Percentiles rank a stretch among this genome's conserved stretches.
Conservation (phyloP, 345 rosid species). For the Odontarrhena argentea region DNA sequence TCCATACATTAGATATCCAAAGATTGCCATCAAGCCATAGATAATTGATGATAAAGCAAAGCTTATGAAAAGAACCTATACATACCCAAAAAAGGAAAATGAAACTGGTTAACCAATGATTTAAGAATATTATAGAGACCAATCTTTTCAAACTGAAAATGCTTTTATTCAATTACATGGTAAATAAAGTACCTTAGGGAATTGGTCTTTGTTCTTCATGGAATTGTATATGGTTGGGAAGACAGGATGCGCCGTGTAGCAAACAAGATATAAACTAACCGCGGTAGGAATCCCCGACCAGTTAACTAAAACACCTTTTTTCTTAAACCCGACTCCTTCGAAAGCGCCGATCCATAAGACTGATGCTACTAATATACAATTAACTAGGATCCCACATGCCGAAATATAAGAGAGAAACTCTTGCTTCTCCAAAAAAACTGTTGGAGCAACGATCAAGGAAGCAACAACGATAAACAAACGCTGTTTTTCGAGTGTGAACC, state of each 20-base stretch:
- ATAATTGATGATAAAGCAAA: constrained; percentile 14
- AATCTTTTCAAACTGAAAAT: not conserved
- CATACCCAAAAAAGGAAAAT: not conserved
- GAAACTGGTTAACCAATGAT: not conserved
- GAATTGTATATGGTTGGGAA: constrained; percentile 74
- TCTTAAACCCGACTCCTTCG: constrained; percentile 11
- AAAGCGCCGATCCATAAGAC: constrained; percentile 8
- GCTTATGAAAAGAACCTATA: constrained; percentile 11
- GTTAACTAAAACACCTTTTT: constrained; percentile 4
- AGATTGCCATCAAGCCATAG: constrained; percentile 14
- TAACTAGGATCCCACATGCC: not conserved
- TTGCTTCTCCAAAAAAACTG: constrained; percentile 17
- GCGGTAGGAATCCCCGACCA: constrained; percentile 46
- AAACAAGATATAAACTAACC: constrained; percentile 71
- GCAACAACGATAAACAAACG: not conserved
- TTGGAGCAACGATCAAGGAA: not conserved
- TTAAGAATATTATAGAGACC: not conserved
- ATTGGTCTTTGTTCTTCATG: constrained; percentile 64
- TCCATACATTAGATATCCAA: constrained; percentile 27
- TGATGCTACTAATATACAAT: not conserved
- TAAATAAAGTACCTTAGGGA: constrained; percentile 42
- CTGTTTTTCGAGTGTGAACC: not conserved
- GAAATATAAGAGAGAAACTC: constrained; percentile 5
- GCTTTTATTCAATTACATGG: constrained; percentile 43
- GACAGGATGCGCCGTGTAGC: constrained; percentile 83